Conservation (phyloP, 352 stramenopile genomes). For the Phytophthora melonis region DNA sequence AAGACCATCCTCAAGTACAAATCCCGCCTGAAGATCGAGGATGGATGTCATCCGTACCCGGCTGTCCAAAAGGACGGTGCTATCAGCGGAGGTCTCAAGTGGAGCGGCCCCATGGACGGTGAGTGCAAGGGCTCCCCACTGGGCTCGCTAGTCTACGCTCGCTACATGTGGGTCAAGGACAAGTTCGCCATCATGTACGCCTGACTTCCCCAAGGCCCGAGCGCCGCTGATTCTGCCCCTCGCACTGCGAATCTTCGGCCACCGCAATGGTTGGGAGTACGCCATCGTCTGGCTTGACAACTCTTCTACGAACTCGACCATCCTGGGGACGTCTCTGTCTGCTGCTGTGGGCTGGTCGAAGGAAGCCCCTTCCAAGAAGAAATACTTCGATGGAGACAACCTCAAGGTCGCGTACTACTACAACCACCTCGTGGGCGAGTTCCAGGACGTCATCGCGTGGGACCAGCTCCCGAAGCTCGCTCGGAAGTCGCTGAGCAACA, state of each 20-base stretch:
- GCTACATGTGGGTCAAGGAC: conserved; percentile 15
- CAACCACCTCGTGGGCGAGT: conserved; percentile 31
- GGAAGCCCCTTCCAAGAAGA: conserved; percentile 21
- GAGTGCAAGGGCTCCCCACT: conserved; percentile 22
- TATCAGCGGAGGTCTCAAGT: conserved; percentile 40
- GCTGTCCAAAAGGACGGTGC: conserved; percentile 40
- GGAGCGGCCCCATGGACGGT: conserved; percentile 28
- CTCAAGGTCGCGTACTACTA: conserved; percentile 41
- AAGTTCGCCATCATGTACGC: conserved; percentile 33
- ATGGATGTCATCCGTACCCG: conserved; percentile 27
- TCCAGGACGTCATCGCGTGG: conserved; percentile 32
- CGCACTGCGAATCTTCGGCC: conserved; percentile 17
- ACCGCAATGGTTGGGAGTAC: conserved; percentile 56
- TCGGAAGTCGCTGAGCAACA: conserved; percentile 32
- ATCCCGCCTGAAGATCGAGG: conserved; percentile 18
- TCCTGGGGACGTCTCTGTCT: conserved; percentile 26
- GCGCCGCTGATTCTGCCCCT: conserved; percentile 7
- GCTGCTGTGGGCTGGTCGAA: conserved; percentile 37
- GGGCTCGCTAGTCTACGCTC: conserved; percentile 36
- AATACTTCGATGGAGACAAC: conserved; percentile 29
- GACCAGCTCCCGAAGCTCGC: conserved; percentile 32
- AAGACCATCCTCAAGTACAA: conserved; percentile 27
- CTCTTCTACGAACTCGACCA: conserved; percentile 18
- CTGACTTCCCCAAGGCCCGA: conserved; percentile 51
- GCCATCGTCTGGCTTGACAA: conserved; percentile 50